A percentile compares a stretch with the other conserved stretches of the same genome.
Evolutionary conservation across 148 eudicot genomes (phyloP).

Genomic region (Silene latifolia): DNA sequence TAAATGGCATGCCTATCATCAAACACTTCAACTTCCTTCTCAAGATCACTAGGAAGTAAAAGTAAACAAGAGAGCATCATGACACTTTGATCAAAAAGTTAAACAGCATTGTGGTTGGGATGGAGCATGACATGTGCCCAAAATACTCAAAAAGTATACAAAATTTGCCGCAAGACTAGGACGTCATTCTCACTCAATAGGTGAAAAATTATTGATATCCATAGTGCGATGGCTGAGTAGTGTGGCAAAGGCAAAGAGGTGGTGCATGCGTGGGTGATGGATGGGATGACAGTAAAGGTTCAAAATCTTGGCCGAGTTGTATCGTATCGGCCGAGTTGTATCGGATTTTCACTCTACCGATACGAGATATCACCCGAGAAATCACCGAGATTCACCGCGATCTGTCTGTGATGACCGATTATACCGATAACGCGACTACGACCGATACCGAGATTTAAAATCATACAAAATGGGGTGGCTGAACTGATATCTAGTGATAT

Average conservation of each 20-base stretch:
- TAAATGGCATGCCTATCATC: slow-evolving; percentile 8
- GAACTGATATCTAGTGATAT: not conserved
- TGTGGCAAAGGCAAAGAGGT: not conserved
- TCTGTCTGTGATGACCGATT: too few species aligned
- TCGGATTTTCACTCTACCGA: too few species aligned
- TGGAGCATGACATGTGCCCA: not conserved
- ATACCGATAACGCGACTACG: too few species aligned
- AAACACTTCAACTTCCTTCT: not conserved
- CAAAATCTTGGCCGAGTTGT: too few species aligned
- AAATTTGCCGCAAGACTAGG: not conserved
- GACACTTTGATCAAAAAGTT: not conserved
- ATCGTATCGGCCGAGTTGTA: too few species aligned
- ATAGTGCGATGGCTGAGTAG: not conserved
- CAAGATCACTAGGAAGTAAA: not conserved
- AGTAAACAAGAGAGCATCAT: not conserved
- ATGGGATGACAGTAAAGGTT: too few species aligned
- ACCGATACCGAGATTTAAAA: too few species aligned
- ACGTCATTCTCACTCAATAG: not conserved
- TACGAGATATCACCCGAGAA: too few species aligned
- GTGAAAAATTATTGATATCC: not conserved
- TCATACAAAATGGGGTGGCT: not conserved
- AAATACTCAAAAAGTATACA: not conserved
- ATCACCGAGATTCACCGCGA: too few species aligned
- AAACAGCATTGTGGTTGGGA: not conserved
- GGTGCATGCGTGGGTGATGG: not conserved